A percentile compares a stretch with the other conserved stretches of the same genome.
These are phyloP conservation scores for Colletotrichum sp. DNA, from an alignment of 2,329 filamentous ascomycete genomes.

Conservation along the genomic window DNA sequence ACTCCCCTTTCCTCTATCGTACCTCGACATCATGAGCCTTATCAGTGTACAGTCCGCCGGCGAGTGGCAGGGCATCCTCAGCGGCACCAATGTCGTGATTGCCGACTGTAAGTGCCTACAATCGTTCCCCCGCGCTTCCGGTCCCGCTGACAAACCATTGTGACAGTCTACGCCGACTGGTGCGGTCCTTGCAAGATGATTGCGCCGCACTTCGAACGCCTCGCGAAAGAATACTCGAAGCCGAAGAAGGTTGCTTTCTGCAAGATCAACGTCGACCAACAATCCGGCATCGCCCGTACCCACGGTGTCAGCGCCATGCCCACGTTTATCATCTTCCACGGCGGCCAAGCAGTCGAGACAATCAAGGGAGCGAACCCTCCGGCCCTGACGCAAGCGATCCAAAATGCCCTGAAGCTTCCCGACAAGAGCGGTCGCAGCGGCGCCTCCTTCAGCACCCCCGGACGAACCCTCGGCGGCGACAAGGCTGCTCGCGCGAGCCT, in stretches of 20 bases:
- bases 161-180: conserved; percentile 90
- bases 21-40: conserved; percentile 44
- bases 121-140: not conserved
- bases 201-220: conserved; percentile 84
- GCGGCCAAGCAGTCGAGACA: conserved; percentile 73
- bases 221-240: conserved; percentile 79
- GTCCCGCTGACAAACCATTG: conserved; percentile 27
- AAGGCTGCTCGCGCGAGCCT: conserved; percentile 21
- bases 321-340: conserved; percentile 91
- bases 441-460: conserved; percentile 57
- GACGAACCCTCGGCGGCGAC: conserved; percentile 60
- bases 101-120: conserved; percentile 76
- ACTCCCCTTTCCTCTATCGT: not conserved
- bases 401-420: conserved; percentile 66
- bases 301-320: conserved; percentile 89
- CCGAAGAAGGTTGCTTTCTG: conserved; percentile 85
- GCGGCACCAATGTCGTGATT: conserved; percentile 79
- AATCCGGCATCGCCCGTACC: conserved; percentile 75
- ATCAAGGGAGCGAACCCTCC: conserved; percentile 82
- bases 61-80: conserved; percentile 76
- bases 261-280: conserved; percentile 89
- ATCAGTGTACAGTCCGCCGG: conserved; percentile 66
- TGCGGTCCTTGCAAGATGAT: conserved; percentile 94
- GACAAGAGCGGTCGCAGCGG: conserved; percentile 43
- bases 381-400: conserved; percentile 77